phyloP scores from a whole-genome alignment of 306 rosid genomes.

The Begonia loranthoides region DNA sequence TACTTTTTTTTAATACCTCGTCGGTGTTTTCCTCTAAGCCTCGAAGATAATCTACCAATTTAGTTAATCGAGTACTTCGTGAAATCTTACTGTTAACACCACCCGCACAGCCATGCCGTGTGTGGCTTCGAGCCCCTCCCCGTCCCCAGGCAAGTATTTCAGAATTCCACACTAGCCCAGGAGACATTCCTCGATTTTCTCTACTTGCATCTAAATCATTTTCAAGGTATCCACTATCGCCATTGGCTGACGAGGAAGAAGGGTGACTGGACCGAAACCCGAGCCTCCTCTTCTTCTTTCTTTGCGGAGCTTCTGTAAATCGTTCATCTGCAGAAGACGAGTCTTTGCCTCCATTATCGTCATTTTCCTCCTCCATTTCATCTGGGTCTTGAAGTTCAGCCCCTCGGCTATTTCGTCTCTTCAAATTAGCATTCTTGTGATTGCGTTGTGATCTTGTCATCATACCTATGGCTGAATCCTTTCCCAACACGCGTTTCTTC shows the following conservation, averaged over 20 bases:
- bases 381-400: slow-evolving; percentile 57
- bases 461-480: slow-evolving; percentile 37
- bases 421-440: slow-evolving; percentile 35
- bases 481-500: slow-evolving; percentile 49
- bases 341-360: slow-evolving; percentile 39
- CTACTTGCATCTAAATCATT: slow-evolving; percentile 52
- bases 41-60: slow-evolving; percentile 60
- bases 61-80: slow-evolving; percentile 53
- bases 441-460: slow-evolving; percentile 53
- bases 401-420: slow-evolving; percentile 45
- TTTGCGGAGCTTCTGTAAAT: slow-evolving; percentile 37
- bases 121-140: slow-evolving; percentile 78
- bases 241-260: slow-evolving; percentile 58
- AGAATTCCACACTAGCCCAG: slow-evolving; percentile 53
- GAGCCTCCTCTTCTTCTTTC: slow-evolving; percentile 49
- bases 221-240: slow-evolving; percentile 49
- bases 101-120: slow-evolving; percentile 61
- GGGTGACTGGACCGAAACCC: slow-evolving; percentile 57
- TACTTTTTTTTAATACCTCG: slow-evolving; percentile 37
- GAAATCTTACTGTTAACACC: slow-evolving; percentile 57
- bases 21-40: slow-evolving; percentile 48
- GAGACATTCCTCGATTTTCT: slow-evolving; percentile 48
- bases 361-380: slow-evolving; percentile 66
- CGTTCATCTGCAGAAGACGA: slow-evolving; percentile 69
- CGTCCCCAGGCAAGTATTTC: slow-evolving; percentile 88